A percentile compares a stretch with the other conserved stretches of the same genome.
These are phyloP conservation scores for Sesbania bispinosa DNA, from an alignment of 306 rosid genomes.

Conservation along the genomic window DNA sequence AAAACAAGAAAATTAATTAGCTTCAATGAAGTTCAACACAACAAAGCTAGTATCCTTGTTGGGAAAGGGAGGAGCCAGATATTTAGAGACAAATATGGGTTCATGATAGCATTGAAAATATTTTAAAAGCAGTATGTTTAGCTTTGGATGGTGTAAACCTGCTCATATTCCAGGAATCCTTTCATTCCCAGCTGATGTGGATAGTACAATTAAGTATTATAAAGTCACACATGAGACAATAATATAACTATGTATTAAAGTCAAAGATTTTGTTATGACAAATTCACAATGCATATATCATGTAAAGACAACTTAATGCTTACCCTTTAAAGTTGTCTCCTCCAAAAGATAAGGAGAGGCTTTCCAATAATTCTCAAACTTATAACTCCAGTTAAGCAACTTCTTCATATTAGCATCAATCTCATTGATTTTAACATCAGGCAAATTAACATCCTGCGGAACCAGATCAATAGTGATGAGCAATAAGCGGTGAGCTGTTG, in stretches of 20 bases:
- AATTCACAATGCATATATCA: neutral
- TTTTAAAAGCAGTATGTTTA: neutral
- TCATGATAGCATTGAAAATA: neutral
- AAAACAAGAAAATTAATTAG: conserved; percentile 1
- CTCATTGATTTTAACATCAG: conserved; percentile 25
- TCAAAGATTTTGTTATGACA: neutral
- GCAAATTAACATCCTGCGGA: conserved; percentile 45
- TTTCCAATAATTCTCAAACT: conserved; percentile 39
- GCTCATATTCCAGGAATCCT: neutral
- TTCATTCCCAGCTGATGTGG: neutral
- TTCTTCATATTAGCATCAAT: conserved; percentile 3
- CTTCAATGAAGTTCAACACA: neutral
- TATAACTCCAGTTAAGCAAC: conserved; percentile 14
- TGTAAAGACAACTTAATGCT: neutral
- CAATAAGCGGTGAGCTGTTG: neutral
- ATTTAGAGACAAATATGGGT: neutral
- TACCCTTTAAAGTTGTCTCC: conserved; percentile 37
- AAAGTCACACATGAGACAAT: neutral
- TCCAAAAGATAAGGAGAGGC: conserved; percentile 54
- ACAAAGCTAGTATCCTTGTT: neutral
- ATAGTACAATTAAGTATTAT: neutral
- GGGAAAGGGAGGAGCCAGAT: neutral
- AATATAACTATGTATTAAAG: neutral
- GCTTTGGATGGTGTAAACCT: neutral
- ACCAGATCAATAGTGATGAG: neutral